Base-by-base conservation (phyloP, 331 rosid genomes). In the Pyracantha coccinea region DNA sequence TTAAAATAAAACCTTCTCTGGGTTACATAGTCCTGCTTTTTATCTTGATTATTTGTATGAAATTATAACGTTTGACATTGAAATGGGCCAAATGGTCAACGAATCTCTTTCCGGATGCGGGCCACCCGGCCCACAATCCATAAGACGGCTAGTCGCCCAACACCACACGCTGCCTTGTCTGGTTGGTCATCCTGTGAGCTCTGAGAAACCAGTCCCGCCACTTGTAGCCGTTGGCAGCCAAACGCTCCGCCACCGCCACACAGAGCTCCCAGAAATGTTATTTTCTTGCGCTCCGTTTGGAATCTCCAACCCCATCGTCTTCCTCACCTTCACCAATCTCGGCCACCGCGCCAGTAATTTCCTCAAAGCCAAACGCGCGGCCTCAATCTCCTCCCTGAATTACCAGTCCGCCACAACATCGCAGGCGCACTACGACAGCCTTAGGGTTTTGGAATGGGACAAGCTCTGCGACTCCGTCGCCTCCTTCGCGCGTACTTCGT, bases 361-460 rank as follows among this genome's bases (percentile, higher is more conserved):
- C 28, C 66, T 72, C 10, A 54, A 41, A 41, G 0, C 16, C 50
- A 41, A 32, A 21, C 86, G 66, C 75, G 58, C 78, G 62, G 69
- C 78, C 71, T 72, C 68, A 29, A 29, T 28, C 23, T 63, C 45
- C 41, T 16, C 83, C 1, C 55, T 73, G 11, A 74, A 75, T 67
- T 69, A 77, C 75, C 72, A 77, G 64, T 74, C 92, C 53, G 32
- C 13, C 74, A 55, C 78, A 41, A 68, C 76, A 23, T 86, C 93
- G 13, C 68, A 72, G 6, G 85, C 89, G 62, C 89, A 85, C 75
- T 47, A 77, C 17, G 91, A 92, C 68, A 92, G 90, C 21, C 93
- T 90, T 79, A 81, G 96, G 81, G 92, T 92, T 5, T 86, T 94
- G 68, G 92, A 92, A 79, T 94, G 97, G 99, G 97, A 90, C 80